These are phyloP conservation scores for Hexamita inflata DNA, from an alignment of 208 protist genomes.

Conservation along the genomic window DNA sequence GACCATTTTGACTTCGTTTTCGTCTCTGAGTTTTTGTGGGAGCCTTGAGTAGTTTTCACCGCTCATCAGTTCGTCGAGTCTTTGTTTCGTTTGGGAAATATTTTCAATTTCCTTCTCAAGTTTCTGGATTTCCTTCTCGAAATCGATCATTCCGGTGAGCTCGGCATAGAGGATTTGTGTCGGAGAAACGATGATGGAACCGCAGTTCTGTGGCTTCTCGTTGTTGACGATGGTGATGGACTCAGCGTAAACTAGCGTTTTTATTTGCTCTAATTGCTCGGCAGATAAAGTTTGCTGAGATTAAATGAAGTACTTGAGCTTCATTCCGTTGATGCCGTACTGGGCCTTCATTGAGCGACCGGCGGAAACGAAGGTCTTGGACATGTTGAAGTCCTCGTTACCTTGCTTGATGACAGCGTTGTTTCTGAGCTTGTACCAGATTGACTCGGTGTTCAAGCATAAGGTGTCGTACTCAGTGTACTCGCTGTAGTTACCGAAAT, in stretches of 20 bases:
- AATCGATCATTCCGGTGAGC: background rate
- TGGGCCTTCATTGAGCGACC: background rate
- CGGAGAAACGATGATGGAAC: background rate
- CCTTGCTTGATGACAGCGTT: too few relatives aligned
- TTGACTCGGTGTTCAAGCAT: too few relatives aligned
- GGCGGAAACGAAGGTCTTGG: background rate
- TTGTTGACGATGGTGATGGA: background rate
- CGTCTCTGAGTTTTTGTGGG: background rate
- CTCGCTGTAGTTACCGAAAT: background rate
- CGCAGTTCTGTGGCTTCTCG: background rate
- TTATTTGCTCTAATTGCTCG: background rate
- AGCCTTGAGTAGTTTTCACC: background rate
- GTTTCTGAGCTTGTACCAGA: too few relatives aligned
- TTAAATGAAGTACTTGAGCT: background rate
- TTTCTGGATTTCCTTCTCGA: background rate
- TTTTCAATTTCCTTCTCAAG: constrained; percentile 7
- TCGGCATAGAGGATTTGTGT: constrained; percentile 4
- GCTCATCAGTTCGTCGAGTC: background rate
- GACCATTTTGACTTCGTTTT: background rate
- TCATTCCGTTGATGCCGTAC: background rate
- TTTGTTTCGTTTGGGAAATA: background rate
- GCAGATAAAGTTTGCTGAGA: background rate
- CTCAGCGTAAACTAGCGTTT: background rate
- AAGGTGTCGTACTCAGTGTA: too few relatives aligned
- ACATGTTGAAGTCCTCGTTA: background rate